Base-by-base conservation (phyloP, 176 grass and related monocot species). In the Hyparrhenia diplandra region DNA sequence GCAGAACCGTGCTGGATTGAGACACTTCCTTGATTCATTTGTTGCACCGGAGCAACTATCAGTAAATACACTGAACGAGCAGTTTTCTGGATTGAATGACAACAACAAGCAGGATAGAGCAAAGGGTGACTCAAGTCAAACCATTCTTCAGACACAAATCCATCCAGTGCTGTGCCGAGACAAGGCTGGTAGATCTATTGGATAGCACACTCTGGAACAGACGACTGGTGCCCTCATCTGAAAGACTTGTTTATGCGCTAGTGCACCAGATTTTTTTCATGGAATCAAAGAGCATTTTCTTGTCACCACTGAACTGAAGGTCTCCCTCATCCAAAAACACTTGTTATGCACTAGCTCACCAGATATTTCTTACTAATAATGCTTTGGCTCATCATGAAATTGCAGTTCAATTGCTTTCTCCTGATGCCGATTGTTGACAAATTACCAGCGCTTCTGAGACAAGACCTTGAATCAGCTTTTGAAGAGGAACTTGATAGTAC, bases 391-490 rank as follows among this genome's bases (percentile, higher is more conserved):
- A 71, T 62, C 49, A 65, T 54, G 17, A 69, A 74, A 78, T 36
- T 92, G 80, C 88, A 98, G 92, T 95, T 95, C 89, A 95, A 98
- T 89, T 98, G 95, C 51, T 98, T 98, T 85, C 90, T 98, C 47
- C 90, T 98, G 8, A 91, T 95, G 95, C 92, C 90, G 6, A 91
- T 98, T 10, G 90, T 98, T 7, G 95, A 95, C 91, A 94, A 98
- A 79, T 83, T 98, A 69, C 90, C 92, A 21, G 95, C 75, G 0
- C 90, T 94, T 88, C 79, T 98, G 62, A 77, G 88, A 52, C 92
- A 98, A 89, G 95, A 93, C 77, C 92, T 98, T 59, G 92, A 95
- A 72, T 93, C 82, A 14, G 84, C 87, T 43, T 95, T 95, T 8
- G 84, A 86, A 79, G 82, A 95, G 72, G 88, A 93, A 85, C 75